Evolutionary conservation across 2,329 filamentous ascomycete species (phyloP), one percentile per base, ranked within the genome.

Genomic region (Curvularia hawaiiensis): DNA sequence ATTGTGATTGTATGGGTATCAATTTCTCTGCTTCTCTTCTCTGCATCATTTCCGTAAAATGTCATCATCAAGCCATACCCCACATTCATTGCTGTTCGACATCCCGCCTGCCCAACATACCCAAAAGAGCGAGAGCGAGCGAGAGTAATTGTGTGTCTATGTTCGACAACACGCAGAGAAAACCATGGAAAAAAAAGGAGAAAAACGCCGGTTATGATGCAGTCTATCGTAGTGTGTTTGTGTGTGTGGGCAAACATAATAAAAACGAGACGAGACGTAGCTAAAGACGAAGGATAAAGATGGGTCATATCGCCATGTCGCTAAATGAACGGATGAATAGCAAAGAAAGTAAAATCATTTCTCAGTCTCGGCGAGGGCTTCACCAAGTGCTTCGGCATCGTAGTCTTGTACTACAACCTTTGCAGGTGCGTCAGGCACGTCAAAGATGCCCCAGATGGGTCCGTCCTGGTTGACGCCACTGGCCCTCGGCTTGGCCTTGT

Each of bases 361-460:
- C 35, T 40, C 20, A 3, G 33, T 11, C 14, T 54, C 54, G 20
- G 61, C 67, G 44, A 78, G 58, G 24, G 73, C 73, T 52, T 78
- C 76, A 7, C 68, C 71, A 58, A 78, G 56, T 1, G 75, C 76
- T 20, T 76, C 75, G 7, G 68, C 68, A 60, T 78, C 76, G 20
- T 77, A 68, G 44, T 77, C 71, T 11, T 69, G 64, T 1, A 75
- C 72, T 1, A 73, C 67, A 3, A 77, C 68, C 40, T 73, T 73
- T 0, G 63, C 68, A 2, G 75, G 73, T 16, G 73, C 69, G 35
- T 68, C 66, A 2, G 71, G 72, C 4, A 73, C 65, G 38, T 72
- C 70, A 33, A 75, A 75, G 60, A 78, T 71, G n/a, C 75, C 76
- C 65, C 73, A 73, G 14, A 78, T 76, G 0, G 76, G 73, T 0